Evolutionary conservation across 495 filamentous ascomycete species (phyloP).

Genomic region (Podospora conica): DNA sequence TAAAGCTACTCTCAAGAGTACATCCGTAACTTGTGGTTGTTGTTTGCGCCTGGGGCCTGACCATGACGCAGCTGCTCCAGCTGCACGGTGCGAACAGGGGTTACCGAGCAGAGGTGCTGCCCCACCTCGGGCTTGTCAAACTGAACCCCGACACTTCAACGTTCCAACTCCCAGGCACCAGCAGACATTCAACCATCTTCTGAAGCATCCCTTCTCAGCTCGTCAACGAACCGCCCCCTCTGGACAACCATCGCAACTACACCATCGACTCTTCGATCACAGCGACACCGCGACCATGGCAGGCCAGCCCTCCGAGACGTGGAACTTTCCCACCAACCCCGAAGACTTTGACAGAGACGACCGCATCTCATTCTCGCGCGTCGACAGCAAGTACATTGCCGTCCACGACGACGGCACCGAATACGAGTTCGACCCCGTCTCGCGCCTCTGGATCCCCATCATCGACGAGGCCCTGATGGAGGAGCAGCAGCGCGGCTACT

Average conservation of each 20-base stretch:
- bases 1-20: no score
- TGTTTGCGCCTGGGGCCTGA: no score
- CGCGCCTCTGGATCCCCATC: conserved; percentile 74
- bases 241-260: neutral
- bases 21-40: no score
- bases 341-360: conserved; percentile 75
- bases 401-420: conserved; percentile 82
- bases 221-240: neutral
- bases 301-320: conserved; percentile 25
- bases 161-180: neutral
- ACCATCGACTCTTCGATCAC: neutral
- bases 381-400: conserved; percentile 73
- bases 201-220: neutral
- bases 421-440: conserved; percentile 67
- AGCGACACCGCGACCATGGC: conserved; percentile 12
- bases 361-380: conserved; percentile 77
- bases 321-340: conserved; percentile 61
- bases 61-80: neutral
- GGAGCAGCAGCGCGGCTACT: conserved; percentile 70
- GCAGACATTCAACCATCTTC: neutral
- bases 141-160: neutral
- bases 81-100: neutral
- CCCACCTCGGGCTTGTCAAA: neutral
- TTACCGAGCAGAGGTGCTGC: neutral
- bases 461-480: conserved; percentile 76